phyloP scores from a whole-genome alignment of 2,329 filamentous ascomycete genomes.

The Ophiostoma sp. region DNA sequence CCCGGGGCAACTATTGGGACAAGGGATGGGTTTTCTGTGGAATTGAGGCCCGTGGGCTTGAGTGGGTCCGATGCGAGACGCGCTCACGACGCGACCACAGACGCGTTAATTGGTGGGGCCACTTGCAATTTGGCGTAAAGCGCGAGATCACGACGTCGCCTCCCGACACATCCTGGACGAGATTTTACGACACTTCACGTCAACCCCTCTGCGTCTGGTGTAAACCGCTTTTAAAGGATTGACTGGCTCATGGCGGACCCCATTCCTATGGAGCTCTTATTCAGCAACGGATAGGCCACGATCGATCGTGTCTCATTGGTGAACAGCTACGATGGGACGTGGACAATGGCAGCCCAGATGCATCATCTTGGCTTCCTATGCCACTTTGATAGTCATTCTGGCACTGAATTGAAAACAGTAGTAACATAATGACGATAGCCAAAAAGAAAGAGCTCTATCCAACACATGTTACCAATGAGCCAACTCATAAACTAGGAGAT shows the following conservation, averaged over 20 bases:
- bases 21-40: constrained; percentile 9
- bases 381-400: too few relatives aligned
- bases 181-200: background rate
- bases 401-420: too few relatives aligned
- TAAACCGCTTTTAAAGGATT: background rate
- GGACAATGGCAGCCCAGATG: too few relatives aligned
- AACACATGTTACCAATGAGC: too few relatives aligned
- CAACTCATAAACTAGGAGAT: too few relatives aligned
- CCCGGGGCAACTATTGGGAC: constrained; percentile 16
- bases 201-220: background rate
- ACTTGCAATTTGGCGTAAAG: background rate
- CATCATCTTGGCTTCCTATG: too few relatives aligned
- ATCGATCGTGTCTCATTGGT: too few relatives aligned
- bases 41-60: constrained; percentile 5
- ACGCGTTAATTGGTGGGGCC: constrained; percentile 7
- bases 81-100: background rate
- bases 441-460: too few relatives aligned
- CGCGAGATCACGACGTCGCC: background rate
- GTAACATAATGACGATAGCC: too few relatives aligned
- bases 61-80: constrained; percentile 10
- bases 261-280: background rate
- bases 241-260: background rate
- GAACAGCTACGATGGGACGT: too few relatives aligned
- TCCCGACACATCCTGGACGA: background rate
- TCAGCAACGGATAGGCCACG: background rate